A percentile compares a stretch with the other conserved stretches of the same genome.
phyloP scores from a whole-genome alignment of 768 basidiomycete genomes.

The Paxillus ammoniavirescens region DNA sequence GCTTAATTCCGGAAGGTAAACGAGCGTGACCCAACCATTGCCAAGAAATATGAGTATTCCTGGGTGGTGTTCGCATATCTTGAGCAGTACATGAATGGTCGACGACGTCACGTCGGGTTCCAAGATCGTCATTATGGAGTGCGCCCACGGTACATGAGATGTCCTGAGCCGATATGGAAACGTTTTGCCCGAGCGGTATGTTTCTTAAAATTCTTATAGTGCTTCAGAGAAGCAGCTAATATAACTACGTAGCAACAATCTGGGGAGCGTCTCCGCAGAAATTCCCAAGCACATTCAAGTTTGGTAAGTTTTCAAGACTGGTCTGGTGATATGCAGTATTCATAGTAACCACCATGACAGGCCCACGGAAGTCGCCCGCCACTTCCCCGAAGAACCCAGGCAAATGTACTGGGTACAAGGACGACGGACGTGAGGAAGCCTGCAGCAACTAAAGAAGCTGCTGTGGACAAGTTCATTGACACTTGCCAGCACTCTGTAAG shows the following conservation, averaged over 20 bases:
- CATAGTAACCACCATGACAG: background rate
- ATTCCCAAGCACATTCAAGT: background rate
- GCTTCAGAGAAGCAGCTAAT: background rate
- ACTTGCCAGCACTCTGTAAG: background rate
- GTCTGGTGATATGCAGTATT: background rate
- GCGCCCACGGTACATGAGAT: background rate
- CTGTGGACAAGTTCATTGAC: background rate
- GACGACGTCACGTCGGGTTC: background rate
- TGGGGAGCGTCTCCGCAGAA: conserved; percentile 4
- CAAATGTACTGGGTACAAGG: background rate
- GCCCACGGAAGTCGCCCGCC: background rate
- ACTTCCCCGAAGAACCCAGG: background rate
- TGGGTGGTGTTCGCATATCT: conserved; percentile 19
- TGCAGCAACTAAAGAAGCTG: background rate
- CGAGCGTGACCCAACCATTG: conserved; percentile 4
- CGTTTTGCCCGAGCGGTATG: conserved; percentile 9
- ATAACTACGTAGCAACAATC: conserved; percentile 6
- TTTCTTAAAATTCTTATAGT: background rate
- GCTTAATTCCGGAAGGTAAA: background rate
- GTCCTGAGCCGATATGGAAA: conserved; percentile 10
- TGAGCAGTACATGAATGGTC: conserved; percentile 6
- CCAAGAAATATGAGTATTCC: conserved; percentile 9
- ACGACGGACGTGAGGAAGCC: background rate
- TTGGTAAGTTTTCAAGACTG: background rate
- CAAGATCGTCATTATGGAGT: too few species aligned